A percentile compares a stretch with the other conserved stretches of the same genome.
phyloP scores from a whole-genome alignment of 352 stramenopile genomes.

The Pythium sukuiense region DNA sequence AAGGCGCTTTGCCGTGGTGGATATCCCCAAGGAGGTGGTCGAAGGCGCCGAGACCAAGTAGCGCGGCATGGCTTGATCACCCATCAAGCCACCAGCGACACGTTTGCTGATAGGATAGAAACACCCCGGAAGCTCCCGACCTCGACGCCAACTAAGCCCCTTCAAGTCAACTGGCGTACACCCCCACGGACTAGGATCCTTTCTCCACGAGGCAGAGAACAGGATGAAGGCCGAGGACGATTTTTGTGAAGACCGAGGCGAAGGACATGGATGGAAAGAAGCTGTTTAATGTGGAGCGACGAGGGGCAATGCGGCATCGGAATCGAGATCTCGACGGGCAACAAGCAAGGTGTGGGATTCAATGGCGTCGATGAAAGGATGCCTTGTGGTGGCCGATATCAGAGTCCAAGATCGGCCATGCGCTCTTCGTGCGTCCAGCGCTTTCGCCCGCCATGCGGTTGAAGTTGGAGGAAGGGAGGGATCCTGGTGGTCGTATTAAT shows the following conservation, averaged over 20 bases:
- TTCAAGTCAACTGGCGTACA: not conserved
- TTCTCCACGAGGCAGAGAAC: not conserved
- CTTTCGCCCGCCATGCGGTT: conserved; percentile 10
- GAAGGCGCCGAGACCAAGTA: conserved; percentile 26
- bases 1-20: conserved; percentile 29
- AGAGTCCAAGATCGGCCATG: not conserved
- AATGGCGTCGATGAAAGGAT: not conserved
- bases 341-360: not conserved
- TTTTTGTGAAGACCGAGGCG: not conserved
- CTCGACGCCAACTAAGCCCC: not conserved
- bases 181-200: not conserved
- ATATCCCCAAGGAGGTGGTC: conserved; percentile 28
- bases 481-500: conserved; percentile 17
- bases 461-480: conserved; percentile 20
- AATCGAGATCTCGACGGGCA: not conserved
- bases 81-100: not conserved
- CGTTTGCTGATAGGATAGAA: conserved; percentile 7
- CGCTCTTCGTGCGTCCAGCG: not conserved
- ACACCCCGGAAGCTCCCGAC: not conserved
- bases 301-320: not conserved
- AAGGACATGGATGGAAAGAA: not conserved
- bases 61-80: not conserved
- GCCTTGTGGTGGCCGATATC: not conserved
- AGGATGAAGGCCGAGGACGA: not conserved
- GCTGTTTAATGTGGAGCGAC: not conserved